Percentiles rank a stretch among this genome's conserved stretches.
phyloP scores from a whole-genome alignment of 768 basidiomycete genomes.

The Boletales sp. region DNA sequence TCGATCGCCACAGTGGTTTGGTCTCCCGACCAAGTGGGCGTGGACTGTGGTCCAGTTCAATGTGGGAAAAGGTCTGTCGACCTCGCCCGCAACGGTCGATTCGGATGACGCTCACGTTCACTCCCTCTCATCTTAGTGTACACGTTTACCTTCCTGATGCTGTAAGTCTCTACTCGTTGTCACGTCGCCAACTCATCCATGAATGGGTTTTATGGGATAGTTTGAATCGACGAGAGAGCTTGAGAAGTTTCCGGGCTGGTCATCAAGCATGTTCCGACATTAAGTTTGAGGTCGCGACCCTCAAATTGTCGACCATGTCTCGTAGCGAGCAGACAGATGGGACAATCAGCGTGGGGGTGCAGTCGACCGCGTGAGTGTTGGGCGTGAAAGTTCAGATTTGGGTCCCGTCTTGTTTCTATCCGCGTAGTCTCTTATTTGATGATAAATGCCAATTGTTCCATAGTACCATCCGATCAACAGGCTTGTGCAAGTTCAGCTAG shows the following conservation, averaged over 20 bases:
- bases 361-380: background rate
- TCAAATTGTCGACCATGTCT: background rate
- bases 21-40: background rate
- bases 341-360: background rate
- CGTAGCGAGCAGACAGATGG: background rate
- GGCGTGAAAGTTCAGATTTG: no score
- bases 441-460: background rate
- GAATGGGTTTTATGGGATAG: background rate
- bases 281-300: background rate
- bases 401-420: background rate
- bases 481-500: background rate
- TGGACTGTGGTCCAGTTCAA: slow-evolving; percentile 14
- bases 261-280: background rate
- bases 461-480: no score
- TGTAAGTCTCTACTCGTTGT: slow-evolving; percentile 2
- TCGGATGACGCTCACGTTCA: background rate
- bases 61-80: slow-evolving; percentile 9
- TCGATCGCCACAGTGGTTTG: slow-evolving; percentile 3
- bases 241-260: background rate
- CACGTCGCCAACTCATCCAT: background rate
- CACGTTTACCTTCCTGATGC: slow-evolving; percentile 12
- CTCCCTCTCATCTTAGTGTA: slow-evolving; percentile 4
- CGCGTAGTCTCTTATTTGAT: background rate
- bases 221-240: slow-evolving; percentile 11
- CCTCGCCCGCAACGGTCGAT: background rate